These are phyloP conservation scores for Cornus suecica DNA, from an alignment of 148 eudicot species.

Conservation along the genomic window DNA sequence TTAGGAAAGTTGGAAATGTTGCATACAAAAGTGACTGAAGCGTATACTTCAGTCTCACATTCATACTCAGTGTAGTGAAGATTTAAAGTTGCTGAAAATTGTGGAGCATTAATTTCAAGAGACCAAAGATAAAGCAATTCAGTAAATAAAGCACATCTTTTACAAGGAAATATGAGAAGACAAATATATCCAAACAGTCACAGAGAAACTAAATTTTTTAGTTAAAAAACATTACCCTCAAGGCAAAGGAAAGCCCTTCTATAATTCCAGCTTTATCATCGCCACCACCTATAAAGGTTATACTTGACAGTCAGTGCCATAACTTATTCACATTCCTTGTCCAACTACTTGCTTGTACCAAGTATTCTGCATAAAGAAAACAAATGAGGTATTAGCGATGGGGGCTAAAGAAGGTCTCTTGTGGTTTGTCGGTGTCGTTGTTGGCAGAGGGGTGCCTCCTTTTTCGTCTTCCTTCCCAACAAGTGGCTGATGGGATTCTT, in stretches of 20 bases:
- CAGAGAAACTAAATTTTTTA: neutral
- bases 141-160: neutral
- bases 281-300: conserved; percentile 9
- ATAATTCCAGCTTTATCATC: conserved; percentile 6
- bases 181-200: neutral
- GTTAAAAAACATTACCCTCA: conserved; percentile 1
- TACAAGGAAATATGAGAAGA: no score
- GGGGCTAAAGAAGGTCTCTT: no score
- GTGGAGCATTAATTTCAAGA: neutral
- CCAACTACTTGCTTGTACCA: conserved; percentile 9
- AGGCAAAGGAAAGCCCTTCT: conserved; percentile 11
- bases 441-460: no score
- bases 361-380: conserved; percentile 1
- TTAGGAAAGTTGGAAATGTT: neutral
- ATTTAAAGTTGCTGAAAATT: neutral
- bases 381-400: neutral
- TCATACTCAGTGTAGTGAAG: neutral
- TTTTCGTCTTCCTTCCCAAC: no score
- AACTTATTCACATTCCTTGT: conserved; percentile 8
- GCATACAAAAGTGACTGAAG: no score
- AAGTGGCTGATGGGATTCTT: no score
- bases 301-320: neutral
- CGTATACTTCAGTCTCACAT: neutral
- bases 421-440: no score
- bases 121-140: neutral